These are phyloP conservation scores for Saitozyma sp. DNA, from an alignment of 768 basidiomycete genomes.

Conservation along the genomic window DNA sequence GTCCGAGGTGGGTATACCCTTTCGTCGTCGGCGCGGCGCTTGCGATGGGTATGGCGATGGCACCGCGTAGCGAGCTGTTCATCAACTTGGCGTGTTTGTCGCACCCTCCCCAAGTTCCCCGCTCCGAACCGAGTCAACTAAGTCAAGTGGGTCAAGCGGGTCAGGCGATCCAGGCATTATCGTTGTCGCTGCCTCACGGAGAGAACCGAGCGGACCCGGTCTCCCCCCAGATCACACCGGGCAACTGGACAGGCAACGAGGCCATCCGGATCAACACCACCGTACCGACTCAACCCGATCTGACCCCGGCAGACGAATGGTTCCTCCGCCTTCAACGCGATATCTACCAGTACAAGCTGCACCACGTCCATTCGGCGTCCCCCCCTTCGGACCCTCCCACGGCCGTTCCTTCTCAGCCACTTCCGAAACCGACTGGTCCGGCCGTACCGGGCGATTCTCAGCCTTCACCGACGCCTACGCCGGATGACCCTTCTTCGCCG, in stretches of 20 bases:
- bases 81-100: constrained; percentile 51
- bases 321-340: constrained; percentile 37
- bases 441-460: neutral
- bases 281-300: neutral
- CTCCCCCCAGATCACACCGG: no score
- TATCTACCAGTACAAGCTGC: constrained; percentile 35
- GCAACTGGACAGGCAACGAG: neutral
- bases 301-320: constrained; percentile 42
- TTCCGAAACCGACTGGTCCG: neutral
- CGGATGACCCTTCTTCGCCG: constrained; percentile 5
- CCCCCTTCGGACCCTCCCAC: constrained; percentile 2
- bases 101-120: constrained; percentile 38
- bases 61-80: constrained; percentile 44
- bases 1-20: constrained; percentile 41
- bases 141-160: neutral
- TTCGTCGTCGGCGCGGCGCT: constrained; percentile 42
- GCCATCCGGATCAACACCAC: constrained; percentile 1
- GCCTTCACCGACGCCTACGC: constrained; percentile 3
- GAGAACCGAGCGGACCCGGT: neutral
- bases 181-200: neutral
- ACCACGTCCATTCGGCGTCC: constrained; percentile 3
- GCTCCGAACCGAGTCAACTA: neutral
- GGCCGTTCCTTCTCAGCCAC: neutral
- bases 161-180: neutral
- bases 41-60: constrained; percentile 43